Evolutionary conservation across 495 filamentous ascomycete species (phyloP), one percentile per base, ranked within the genome.

Genomic region (Letharia lupina): DNA sequence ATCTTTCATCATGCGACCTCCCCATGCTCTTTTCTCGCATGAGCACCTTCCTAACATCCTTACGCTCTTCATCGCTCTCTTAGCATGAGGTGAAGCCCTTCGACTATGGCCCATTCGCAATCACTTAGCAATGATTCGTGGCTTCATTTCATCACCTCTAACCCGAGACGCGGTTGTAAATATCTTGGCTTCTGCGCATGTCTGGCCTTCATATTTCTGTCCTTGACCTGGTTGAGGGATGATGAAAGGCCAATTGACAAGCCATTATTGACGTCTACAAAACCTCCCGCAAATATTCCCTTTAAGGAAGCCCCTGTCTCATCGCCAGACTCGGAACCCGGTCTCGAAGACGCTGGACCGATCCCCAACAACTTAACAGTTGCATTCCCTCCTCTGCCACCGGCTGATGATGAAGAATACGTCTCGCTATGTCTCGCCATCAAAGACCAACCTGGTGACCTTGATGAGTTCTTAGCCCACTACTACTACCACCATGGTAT

Each of bases 401-500:
- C 64, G 11, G 40, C 64, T 20, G 67, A 67, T 47, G 61, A 62
- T 1, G 56, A 72, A 18, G 71, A 73, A 61, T 64, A 73, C 41
- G 52, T 74, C 9, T 70, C 72, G 16, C 61, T 72, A 45, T 72
- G 72, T 57, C 13, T 70, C 11, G 42, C 65, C 15, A 65, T 68
- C n/a, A 68, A 71, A 62, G 68, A 71, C 62, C 70, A 72, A 60
- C 16, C 54, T 20, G 28, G 28, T 2, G 72, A 74, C 47, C 66
- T 74, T 6, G 56, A 61, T 4, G 70, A 74, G 33, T 72, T 69
- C 44, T 65, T 74, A 11, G 57, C 50, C 18, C 70, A 74, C 47
- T 70, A 74, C 48, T 74, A 74, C 45, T 64, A 71, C 50, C 72
- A 74, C 54, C 58, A 69, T 33, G 72, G 72, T 31, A 68, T 74